Conservation (phyloP, 345 rosid species). For the Erucastrum elatum region DNA sequence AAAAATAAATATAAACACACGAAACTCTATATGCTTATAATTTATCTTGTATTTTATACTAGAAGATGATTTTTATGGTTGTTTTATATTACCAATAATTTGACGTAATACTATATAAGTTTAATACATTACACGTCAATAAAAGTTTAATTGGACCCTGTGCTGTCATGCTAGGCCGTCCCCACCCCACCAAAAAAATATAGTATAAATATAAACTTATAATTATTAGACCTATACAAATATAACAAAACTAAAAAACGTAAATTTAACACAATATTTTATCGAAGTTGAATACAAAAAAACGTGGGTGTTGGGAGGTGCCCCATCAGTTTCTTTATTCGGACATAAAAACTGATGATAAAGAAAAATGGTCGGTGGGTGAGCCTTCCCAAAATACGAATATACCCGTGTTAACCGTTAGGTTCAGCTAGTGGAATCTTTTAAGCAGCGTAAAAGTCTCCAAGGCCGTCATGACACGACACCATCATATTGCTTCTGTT, state of each 20-base stretch:
- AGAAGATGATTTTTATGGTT: too few species aligned
- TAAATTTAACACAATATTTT: not conserved
- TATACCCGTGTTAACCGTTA: not conserved
- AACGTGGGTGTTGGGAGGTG: not conserved
- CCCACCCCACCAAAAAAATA: too few species aligned
- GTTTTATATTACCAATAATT: too few species aligned
- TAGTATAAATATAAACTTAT: too few species aligned
- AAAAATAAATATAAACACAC: too few species aligned
- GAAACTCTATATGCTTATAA: too few species aligned
- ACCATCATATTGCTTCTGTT: not conserved
- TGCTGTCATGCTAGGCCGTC: too few species aligned
- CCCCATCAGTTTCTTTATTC: not conserved
- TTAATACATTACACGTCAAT: too few species aligned
- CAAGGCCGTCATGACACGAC: not conserved
- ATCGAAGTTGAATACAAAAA: not conserved
- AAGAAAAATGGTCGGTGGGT: not conserved
- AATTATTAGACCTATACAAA: not conserved
- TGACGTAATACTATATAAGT: too few species aligned
- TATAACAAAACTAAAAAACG: not conserved
- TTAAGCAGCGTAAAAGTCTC: not conserved
- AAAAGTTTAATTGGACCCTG: too few species aligned
- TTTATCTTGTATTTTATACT: too few species aligned
- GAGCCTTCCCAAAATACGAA: not conserved
- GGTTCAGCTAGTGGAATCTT: not conserved
- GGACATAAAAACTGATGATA: not conserved